Percentiles rank a stretch among this genome's conserved stretches.
Conservation (phyloP, 2,329 filamentous ascomycete species). For the Trichoderma polysporum region DNA sequence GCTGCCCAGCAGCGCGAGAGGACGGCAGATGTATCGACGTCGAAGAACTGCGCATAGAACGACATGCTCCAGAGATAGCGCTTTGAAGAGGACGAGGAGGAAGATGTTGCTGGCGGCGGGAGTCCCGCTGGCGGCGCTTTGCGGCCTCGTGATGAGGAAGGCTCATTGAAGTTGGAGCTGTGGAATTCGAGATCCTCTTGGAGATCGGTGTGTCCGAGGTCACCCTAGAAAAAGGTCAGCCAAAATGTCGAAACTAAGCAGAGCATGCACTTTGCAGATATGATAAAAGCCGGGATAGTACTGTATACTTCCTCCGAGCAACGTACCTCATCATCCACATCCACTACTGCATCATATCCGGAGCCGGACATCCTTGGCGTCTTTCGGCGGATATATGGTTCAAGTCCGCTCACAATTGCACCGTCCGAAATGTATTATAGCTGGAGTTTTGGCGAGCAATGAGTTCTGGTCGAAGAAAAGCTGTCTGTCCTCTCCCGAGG, state of each 20-base stretch:
- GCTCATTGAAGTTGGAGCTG: conserved; percentile 77
- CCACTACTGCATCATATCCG: conserved; percentile 97
- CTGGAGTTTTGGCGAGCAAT: neutral
- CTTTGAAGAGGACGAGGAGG: conserved; percentile 58
- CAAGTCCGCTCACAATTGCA: neutral
- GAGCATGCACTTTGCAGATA: neutral
- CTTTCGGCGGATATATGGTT: neutral
- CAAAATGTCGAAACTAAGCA: conserved; percentile 14
- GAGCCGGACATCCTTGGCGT: conserved; percentile 68
- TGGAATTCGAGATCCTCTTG: conserved; percentile 99
- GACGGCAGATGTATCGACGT: conserved; percentile 92
- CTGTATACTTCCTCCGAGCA: neutral
- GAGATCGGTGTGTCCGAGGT: conserved; percentile 95
- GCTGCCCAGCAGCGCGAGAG: conserved; percentile 82
- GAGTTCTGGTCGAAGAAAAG: neutral
- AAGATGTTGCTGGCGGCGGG: conserved; percentile 57
- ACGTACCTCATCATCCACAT: conserved; percentile 87
- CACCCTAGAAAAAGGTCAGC: conserved; percentile 64
- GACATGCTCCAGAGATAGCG: conserved; percentile 87
- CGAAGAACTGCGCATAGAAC: conserved; percentile 98
- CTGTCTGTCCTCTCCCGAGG: neutral
- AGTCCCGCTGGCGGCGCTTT: conserved; percentile 53
- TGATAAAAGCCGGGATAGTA: neutral
- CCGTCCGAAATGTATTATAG: neutral
- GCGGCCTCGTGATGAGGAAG: conserved; percentile 43